Conservation (phyloP, 768 basidiomycete species). For the Exsudoporus frostii region DNA sequence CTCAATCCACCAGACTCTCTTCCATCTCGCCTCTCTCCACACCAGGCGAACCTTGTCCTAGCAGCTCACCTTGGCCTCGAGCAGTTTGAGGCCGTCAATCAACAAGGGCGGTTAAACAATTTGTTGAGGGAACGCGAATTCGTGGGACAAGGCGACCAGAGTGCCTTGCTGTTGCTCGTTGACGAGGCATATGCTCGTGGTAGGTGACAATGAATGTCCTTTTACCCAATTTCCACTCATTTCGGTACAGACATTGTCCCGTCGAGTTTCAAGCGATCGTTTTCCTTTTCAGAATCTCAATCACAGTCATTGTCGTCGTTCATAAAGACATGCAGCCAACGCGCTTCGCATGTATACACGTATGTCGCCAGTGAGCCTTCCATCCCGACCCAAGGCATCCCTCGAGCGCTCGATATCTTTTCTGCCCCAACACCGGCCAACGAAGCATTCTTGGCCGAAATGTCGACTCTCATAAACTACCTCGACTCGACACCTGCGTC, state of each 20-base stretch:
- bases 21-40: conserved; percentile 42
- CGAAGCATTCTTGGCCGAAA: conserved; percentile 39
- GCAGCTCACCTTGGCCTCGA: conserved; percentile 74
- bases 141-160: conserved; percentile 52
- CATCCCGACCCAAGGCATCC: conserved; percentile 27
- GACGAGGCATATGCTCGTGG: conserved; percentile 56
- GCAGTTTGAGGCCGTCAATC: conserved; percentile 50
- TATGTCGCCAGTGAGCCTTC: conserved; percentile 44
- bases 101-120: conserved; percentile 20
- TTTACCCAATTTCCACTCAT: not conserved
- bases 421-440: conserved; percentile 38
- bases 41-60: conserved; percentile 57
- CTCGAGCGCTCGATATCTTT: conserved; percentile 41
- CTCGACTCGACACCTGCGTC: conserved; percentile 33
- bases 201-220: conserved; percentile 28
- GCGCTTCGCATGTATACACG: conserved; percentile 57
- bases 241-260: conserved; percentile 53
- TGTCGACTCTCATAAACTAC: conserved; percentile 51
- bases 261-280: conserved; percentile 44
- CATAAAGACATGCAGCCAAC: conserved; percentile 55
- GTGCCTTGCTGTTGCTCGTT: conserved; percentile 52
- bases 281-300: conserved; percentile 36
- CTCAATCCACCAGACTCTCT: conserved; percentile 46
- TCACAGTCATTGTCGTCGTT: conserved; percentile 45
- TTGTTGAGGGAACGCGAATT: conserved; percentile 42